Evolutionary conservation across 208 protist species (phyloP).

Genomic region (Trypanosomatidae sp.): DNA sequence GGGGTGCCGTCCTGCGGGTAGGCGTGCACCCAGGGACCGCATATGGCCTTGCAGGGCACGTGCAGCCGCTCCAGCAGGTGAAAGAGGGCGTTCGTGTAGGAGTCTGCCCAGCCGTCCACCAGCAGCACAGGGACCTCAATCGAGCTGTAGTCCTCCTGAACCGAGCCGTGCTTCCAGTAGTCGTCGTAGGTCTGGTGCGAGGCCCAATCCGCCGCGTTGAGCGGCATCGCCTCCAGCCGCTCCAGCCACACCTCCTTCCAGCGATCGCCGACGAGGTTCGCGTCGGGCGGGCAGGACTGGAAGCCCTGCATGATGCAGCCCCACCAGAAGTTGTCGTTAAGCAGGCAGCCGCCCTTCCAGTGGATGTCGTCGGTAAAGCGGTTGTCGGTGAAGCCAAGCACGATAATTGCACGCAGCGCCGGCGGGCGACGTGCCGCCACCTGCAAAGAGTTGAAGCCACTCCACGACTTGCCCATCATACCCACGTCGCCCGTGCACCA

Average conservation of each 20-base stretch:
- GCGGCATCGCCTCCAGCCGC: conserved; percentile 45
- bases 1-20: conserved; percentile 64
- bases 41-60: conserved; percentile 53
- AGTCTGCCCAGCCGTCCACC: conserved; percentile 62
- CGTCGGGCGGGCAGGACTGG: conserved; percentile 46
- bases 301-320: conserved; percentile 67
- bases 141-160: conserved; percentile 51
- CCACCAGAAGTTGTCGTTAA: conserved; percentile 81
- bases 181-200: conserved; percentile 51
- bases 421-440: conserved; percentile 56
- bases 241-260: conserved; percentile 58
- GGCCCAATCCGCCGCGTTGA: conserved; percentile 52
- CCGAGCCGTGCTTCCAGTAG: conserved; percentile 67
- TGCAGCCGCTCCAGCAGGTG: conserved; percentile 41
- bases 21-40: conserved; percentile 64
- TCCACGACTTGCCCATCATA: conserved; percentile 76
- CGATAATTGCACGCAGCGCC: conserved; percentile 59
- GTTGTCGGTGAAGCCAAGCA: conserved; percentile 66
- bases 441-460: conserved; percentile 69
- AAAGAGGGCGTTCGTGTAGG: conserved; percentile 66
- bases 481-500: conserved; percentile 65
- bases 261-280: conserved; percentile 45
- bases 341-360: conserved; percentile 68
- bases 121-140: conserved; percentile 56
- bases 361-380: conserved; percentile 73